Base-by-base conservation (phyloP, 768 basidiomycete genomes). In the Russula virescens region DNA sequence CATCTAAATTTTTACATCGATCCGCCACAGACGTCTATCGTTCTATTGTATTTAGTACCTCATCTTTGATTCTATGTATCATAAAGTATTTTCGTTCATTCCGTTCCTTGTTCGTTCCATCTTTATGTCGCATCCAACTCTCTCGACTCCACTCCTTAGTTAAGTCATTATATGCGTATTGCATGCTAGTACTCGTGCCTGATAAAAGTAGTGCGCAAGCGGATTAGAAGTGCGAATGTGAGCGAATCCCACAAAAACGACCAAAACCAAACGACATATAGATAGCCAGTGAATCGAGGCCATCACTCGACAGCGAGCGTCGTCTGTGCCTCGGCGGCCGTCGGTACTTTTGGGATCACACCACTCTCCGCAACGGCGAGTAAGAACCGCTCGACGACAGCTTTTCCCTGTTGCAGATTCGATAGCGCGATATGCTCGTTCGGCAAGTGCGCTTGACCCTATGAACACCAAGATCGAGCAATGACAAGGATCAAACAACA, bases 391-490 rank as follows among this genome's bases (percentile, higher is more conserved):
- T 91, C 87, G 34, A 92, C 71, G 45, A 92, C 91, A 1, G 83
- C 77, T 66, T 90, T 90, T 0, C 91, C 91, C 43, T 85, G 83
- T 21, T 81, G 80, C 25, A 98, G 79, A 69, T 98, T 98, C 23
- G 83, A 74, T 1, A 97, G 75, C 3, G 94, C 87, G 57, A 98
- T 94, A 4, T 93, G 81, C 73, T 99, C 97, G 71, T 99, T 91
- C 3, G 94, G 87, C 25, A 99, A 74, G 79, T 98, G 97, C 0
- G 93, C 94, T 79, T 88, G 91, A 71, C 90, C 94, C 92, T 89
- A 67, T 49, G n/a, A n/a, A n/a, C n/a, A n/a, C n/a, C n/a, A n/a
- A n/a, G n/a, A n/a, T n/a, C n/a, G n/a, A n/a, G n/a, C n/a, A n/a
- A n/a, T n/a, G n/a, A n/a, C n/a, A n/a, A n/a, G n/a, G n/a, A n/a